Evolutionary conservation across 2,329 filamentous ascomycete species (phyloP).

Genomic region (Diaporthe longicolla): DNA sequence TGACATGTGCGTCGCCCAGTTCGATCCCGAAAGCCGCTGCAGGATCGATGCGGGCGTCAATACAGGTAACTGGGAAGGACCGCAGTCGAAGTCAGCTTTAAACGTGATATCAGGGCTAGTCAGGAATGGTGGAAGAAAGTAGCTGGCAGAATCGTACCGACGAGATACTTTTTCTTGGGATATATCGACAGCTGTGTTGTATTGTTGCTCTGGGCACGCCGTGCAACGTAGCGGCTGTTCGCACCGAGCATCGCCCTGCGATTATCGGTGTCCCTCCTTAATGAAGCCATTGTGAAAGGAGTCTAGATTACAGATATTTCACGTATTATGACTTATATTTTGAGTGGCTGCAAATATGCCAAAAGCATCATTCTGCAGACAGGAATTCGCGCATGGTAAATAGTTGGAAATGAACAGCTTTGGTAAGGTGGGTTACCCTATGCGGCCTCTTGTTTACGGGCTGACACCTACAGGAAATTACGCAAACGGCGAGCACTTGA

Average conservation of each 20-base stretch:
- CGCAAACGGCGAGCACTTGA: conserved; percentile 11
- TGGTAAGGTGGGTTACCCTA: neutral
- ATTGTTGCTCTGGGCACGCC: neutral
- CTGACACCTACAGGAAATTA: neutral
- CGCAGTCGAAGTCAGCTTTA: conserved; percentile 42
- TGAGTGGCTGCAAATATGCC: neutral
- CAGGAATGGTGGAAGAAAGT: too few species aligned
- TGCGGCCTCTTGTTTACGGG: neutral
- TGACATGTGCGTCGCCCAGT: conserved; percentile 83
- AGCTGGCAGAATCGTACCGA: conserved; percentile 61
- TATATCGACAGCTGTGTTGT: conserved; percentile 68
- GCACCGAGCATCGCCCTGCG: neutral
- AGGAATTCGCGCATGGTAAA: neutral
- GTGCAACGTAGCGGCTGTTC: neutral
- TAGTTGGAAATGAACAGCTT: neutral
- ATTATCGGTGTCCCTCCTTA: neutral
- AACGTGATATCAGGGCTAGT: too few species aligned
- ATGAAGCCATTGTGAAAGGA: neutral
- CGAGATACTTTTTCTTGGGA: conserved; percentile 77
- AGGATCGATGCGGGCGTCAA: conserved; percentile 83
- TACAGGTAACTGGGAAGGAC: conserved; percentile 77
- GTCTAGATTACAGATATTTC: neutral
- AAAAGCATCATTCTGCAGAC: neutral
- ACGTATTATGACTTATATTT: neutral
- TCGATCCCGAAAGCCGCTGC: conserved; percentile 77